Conservation (phyloP, 352 stramenopile genomes). For the Phytophthora nicotianae region DNA sequence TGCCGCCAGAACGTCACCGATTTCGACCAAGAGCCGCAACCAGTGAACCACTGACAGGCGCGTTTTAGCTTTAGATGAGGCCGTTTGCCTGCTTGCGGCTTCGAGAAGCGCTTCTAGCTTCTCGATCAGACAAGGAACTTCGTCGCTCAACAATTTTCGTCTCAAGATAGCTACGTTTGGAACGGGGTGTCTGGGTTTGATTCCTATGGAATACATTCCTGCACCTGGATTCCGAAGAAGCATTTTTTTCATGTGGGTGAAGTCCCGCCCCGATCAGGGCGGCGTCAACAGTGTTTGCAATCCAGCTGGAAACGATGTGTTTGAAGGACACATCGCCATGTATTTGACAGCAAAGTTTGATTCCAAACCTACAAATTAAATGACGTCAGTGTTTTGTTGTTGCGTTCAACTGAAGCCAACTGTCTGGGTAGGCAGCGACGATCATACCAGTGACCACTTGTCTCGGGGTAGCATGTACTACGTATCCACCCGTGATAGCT, state of each 20-base stretch:
- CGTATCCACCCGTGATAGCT: constrained; percentile 1
- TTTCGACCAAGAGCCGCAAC: not conserved
- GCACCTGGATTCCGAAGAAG: not conserved
- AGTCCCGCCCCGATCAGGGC: no score
- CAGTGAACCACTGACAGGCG: not conserved
- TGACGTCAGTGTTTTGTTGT: not conserved
- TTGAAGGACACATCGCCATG: not conserved
- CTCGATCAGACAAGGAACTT: not conserved
- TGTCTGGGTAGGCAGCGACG: no score
- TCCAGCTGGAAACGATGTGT: not conserved
- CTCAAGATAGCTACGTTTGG: no score
- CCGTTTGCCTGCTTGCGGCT: no score
- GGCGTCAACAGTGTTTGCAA: no score
- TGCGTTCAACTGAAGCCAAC: no score
- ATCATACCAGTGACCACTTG: no score
- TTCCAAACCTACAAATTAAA: not conserved
- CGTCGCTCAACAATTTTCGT: not conserved
- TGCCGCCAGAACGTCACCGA: not conserved
- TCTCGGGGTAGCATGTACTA: no score
- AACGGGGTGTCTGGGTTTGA: no score
- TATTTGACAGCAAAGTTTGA: no score
- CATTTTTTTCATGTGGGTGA: not conserved
- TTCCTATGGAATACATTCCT: not conserved
- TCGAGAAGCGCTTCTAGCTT: no score
- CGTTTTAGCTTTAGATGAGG: no score